phyloP scores from a whole-genome alignment of 495 filamentous ascomycete species.

The Aspergillus sclerotioniger region DNA sequence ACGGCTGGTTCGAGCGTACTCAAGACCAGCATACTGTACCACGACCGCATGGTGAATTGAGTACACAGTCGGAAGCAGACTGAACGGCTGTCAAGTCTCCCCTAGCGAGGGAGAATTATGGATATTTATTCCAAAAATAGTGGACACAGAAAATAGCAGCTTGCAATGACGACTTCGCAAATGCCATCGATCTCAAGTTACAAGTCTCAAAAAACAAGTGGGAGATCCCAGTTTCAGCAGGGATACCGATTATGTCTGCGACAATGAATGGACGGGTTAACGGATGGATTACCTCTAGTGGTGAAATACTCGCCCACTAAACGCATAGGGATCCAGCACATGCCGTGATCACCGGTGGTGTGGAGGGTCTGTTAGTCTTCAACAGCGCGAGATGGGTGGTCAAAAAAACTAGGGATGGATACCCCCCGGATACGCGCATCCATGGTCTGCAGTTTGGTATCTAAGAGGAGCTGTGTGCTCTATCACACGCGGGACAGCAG shows the following conservation, averaged over 20 bases:
- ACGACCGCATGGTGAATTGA: conserved; percentile 11
- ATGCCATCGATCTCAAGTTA: conserved; percentile 1
- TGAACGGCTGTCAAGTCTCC: neutral
- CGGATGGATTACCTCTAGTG: conserved; percentile 6
- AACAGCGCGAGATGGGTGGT: neutral
- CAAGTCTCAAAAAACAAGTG: conserved; percentile 1
- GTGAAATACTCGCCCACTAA: conserved; percentile 7
- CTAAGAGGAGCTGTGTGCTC: neutral
- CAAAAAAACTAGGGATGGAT: neutral
- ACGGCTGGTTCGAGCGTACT: conserved; percentile 11
- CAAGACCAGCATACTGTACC: conserved; percentile 10
- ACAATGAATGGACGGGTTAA: conserved; percentile 8
- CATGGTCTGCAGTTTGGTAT: neutral
- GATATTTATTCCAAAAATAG: conserved; percentile 3
- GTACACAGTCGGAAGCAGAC: neutral
- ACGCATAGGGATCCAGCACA: conserved; percentile 14
- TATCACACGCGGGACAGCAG: neutral
- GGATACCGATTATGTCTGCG: neutral
- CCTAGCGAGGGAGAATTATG: neutral
- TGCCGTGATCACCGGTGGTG: conserved; percentile 13
- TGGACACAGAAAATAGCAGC: neutral
- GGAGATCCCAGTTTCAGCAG: neutral
- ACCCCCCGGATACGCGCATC: neutral
- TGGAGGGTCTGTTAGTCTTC: neutral
- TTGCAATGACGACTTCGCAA: neutral